Base-by-base conservation (phyloP, 139 green algal genomes). In the Marvania coccoides region DNA sequence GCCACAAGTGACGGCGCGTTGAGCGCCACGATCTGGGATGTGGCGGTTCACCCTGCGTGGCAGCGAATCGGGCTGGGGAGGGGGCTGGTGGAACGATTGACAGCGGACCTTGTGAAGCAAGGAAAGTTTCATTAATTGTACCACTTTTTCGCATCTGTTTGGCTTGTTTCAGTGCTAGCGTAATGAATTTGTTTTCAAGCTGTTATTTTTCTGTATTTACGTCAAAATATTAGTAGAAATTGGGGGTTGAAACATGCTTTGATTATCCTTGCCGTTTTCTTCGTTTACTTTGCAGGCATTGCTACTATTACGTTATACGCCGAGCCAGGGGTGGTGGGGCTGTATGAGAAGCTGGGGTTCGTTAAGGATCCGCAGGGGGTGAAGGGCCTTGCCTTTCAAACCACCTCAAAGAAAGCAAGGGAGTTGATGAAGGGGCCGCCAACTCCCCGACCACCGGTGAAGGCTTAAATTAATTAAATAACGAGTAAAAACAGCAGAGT, bases 311-410 rank as follows among this genome's bases (percentile, higher is more conserved):
- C 83, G 2, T 70, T 96, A n/a, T 94, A 92, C 55, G 85, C 73
- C 1, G 83, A 87, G 53, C 83, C 77, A 1, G 68, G 78, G 30
- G 89, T 96, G 13, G 83, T 96, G 2, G 69, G 61, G 2, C 15
- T 95, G 53, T 96, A 96, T 54, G 83, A 95, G 66, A 88, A 86
- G 71, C 71, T 95, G 40, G 90, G 88, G 2, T 95, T 90, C 65
- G 75, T 85, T 53, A 75, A 78, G 0, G 88, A 91, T 47, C 81
- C 82, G 13, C 48, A 84, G 10, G 83, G 75, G 33, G 80, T 93
- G 36, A 76, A 73, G 38, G 89, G 88, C 34, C 86, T 96, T 80
- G 87, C 86, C 9, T 95, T 91, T 61, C 74, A 85, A 59, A 46
- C 13, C n/a, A 73, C 64, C 23, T 66, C 39, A 4, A 15, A 47